Conservation (phyloP, 2,329 filamentous ascomycete genomes). For the Microdochium nivale region DNA sequence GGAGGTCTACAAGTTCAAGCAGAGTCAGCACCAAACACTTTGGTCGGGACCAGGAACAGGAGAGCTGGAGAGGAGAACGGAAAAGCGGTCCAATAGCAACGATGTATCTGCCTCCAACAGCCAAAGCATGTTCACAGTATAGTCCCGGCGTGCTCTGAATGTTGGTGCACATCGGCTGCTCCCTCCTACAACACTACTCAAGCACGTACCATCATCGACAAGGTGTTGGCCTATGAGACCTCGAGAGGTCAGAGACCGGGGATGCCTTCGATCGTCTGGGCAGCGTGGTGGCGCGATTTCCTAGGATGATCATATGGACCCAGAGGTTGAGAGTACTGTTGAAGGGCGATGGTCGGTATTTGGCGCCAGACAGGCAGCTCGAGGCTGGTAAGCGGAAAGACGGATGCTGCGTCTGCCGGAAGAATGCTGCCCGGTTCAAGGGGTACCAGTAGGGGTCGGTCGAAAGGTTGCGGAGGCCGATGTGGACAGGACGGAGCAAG, state of each 20-base stretch:
- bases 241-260: background rate
- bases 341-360: background rate
- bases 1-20: slow-evolving; percentile 37
- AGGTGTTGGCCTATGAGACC: background rate
- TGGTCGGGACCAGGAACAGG: background rate
- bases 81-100: background rate
- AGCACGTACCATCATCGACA: background rate
- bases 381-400: background rate
- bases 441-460: background rate
- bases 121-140: background rate
- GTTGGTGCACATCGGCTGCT: background rate
- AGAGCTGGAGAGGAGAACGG: background rate
- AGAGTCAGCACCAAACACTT: slow-evolving; percentile 7
- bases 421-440: background rate
- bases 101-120: too few relatives aligned
- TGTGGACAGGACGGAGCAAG: background rate
- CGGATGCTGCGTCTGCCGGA: background rate
- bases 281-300: background rate
- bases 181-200: background rate
- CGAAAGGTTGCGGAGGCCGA: background rate
- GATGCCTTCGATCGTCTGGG: background rate
- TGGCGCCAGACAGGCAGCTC: background rate
- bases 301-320: background rate
- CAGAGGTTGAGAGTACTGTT: background rate
- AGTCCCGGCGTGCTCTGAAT: background rate